phyloP scores from a whole-genome alignment of 2,329 filamentous ascomycete species.

The Fusarium sp. region DNA sequence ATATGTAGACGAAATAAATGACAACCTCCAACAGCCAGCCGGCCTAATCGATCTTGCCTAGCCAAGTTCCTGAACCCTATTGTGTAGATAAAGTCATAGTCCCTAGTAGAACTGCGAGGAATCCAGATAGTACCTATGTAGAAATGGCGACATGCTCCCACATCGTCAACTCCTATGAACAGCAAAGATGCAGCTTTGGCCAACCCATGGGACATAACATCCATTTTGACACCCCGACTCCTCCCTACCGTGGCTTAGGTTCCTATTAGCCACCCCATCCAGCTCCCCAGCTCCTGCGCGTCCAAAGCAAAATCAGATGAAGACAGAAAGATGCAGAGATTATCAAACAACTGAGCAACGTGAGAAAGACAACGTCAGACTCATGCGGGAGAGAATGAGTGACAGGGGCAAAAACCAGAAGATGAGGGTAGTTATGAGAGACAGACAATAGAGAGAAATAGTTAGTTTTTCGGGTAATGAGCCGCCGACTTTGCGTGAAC shows the following conservation, averaged over 20 bases:
- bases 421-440: slow-evolving; percentile 29
- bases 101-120: slow-evolving; percentile 2
- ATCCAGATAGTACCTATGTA: not conserved
- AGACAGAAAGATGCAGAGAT: slow-evolving; percentile 28
- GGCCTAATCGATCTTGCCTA: slow-evolving; percentile 8
- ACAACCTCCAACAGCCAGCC: slow-evolving; percentile 29
- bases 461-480: slow-evolving; percentile 38
- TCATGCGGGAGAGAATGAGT: slow-evolving; percentile 11
- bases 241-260: slow-evolving; percentile 35
- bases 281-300: slow-evolving; percentile 42
- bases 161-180: slow-evolving; percentile 26
- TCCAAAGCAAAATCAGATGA: slow-evolving; percentile 37
- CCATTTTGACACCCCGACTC: slow-evolving; percentile 44
- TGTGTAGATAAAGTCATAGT: not conserved
- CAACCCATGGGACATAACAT: slow-evolving; percentile 34
- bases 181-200: slow-evolving; percentile 38
- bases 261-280: slow-evolving; percentile 36
- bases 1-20: slow-evolving; percentile 23
- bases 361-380: slow-evolving; percentile 21
- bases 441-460: slow-evolving; percentile 37
- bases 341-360: slow-evolving; percentile 21
- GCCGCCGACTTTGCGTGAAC: slow-evolving; percentile 41
- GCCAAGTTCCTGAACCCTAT: not conserved
- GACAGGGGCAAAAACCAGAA: slow-evolving; percentile 25
- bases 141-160: slow-evolving; percentile 20